A percentile compares a stretch with the other conserved stretches of the same genome.
These are phyloP conservation scores for Acidiella bohemica DNA, from an alignment of 495 filamentous ascomycete genomes.

Conservation along the genomic window DNA sequence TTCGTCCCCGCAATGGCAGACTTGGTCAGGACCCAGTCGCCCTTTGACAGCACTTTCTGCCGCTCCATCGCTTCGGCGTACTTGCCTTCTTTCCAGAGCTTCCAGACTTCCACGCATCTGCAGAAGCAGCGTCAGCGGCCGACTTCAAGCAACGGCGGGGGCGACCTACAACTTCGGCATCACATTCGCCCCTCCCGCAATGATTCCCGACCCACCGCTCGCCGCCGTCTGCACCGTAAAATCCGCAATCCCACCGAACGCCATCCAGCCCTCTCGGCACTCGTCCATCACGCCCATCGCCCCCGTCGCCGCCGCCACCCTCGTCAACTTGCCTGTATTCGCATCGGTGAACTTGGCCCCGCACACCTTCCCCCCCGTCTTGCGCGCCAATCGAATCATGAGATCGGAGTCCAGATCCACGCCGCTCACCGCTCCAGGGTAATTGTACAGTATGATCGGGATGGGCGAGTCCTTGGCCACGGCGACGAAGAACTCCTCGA, in stretches of 20 bases:
- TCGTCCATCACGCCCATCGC: conserved; percentile 54
- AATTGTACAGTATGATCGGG: conserved; percentile 80
- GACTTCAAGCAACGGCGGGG: neutral
- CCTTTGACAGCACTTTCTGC: conserved; percentile 57
- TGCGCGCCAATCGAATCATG: conserved; percentile 59
- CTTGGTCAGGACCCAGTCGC: conserved; percentile 81
- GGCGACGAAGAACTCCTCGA: conserved; percentile 61
- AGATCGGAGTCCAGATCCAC: conserved; percentile 88
- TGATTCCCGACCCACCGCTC: conserved; percentile 69
- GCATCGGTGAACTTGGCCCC: conserved; percentile 89
- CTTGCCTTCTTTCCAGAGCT: conserved; percentile 58
- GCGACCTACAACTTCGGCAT: conserved; percentile 51
- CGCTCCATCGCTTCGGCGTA: conserved; percentile 58
- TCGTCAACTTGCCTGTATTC: conserved; percentile 76
- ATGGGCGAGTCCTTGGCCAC: conserved; percentile 65
- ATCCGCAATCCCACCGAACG: conserved; percentile 79
- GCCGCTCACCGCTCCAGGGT: conserved; percentile 78
- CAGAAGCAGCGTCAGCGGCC: neutral
- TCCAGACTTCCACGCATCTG: conserved; percentile 60
- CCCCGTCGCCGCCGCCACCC: conserved; percentile 63
- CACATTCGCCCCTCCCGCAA: conserved; percentile 78
- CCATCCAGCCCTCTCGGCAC: conserved; percentile 64
- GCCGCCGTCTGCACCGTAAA: conserved; percentile 72
- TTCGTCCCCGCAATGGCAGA: conserved; percentile 78
- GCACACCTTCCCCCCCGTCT: conserved; percentile 56